These are phyloP conservation scores for Gossypium rotundifolium DNA, from an alignment of 345 rosid species.

Conservation along the genomic window DNA sequence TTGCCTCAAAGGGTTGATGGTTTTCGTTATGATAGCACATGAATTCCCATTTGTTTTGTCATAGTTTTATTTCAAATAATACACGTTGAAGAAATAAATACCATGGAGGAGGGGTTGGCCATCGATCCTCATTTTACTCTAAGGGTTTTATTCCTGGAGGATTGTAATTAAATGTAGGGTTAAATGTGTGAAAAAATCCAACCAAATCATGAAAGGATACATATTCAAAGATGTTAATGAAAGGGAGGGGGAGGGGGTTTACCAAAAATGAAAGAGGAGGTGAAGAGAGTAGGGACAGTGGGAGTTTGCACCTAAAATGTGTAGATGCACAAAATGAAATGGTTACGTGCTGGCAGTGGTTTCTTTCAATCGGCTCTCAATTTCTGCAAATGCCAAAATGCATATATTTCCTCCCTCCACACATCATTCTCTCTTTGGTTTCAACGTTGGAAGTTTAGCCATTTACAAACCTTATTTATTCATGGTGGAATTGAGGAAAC, in stretches of 20 bases:
- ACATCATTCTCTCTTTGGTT: neutral
- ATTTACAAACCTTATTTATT: neutral
- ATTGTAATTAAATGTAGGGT: neutral
- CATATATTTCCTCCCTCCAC: neutral
- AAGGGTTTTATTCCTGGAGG: neutral
- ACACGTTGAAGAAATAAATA: neutral
- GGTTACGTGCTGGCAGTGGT: neutral
- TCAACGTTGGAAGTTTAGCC: neutral
- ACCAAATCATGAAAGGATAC: neutral
- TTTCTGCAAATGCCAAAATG: slow-evolving; percentile 2
- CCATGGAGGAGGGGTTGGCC: neutral
- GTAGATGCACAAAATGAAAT: neutral
- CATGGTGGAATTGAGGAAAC: slow-evolving; percentile 6
- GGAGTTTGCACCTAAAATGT: slow-evolving; percentile 1
- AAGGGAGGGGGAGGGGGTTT: neutral
- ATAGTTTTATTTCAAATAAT: neutral
- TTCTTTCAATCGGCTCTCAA: neutral
- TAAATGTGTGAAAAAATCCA: neutral
- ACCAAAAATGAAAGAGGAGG: neutral
- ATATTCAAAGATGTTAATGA: neutral
- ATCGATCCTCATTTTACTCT: neutral
- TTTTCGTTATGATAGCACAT: neutral
- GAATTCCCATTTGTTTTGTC: neutral
- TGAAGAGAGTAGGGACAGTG: neutral
- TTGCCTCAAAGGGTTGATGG: neutral